Percentiles rank a stretch among this genome's conserved stretches.
These are phyloP conservation scores for Cladosporium sp. DNA, from an alignment of 2,329 filamentous ascomycete species.

Conservation along the genomic window DNA sequence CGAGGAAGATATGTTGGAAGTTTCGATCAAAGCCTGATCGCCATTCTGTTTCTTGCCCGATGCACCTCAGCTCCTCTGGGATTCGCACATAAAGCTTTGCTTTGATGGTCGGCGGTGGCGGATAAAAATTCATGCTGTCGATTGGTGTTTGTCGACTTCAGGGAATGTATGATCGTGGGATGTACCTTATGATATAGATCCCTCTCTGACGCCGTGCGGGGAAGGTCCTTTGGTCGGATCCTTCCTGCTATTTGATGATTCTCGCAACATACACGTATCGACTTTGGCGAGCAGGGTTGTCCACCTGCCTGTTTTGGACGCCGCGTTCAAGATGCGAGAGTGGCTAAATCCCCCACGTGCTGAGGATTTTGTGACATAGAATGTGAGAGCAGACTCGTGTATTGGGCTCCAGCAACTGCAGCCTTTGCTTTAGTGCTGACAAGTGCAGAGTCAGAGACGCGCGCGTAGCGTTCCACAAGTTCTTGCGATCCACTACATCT, in stretches of 20 bases:
- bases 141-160: background rate
- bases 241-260: background rate
- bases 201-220: background rate
- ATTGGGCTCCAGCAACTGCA: background rate
- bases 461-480: background rate
- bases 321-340: background rate
- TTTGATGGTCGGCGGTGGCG: conserved; percentile 35
- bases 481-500: background rate
- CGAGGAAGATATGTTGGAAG: conserved; percentile 44
- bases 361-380: background rate
- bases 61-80: conserved; percentile 33
- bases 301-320: background rate
- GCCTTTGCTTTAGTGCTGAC: background rate
- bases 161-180: background rate
- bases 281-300: background rate
- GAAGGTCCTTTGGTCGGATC: background rate
- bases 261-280: background rate
- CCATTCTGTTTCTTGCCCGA: conserved; percentile 38
- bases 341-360: background rate
- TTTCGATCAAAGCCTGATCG: conserved; percentile 38
- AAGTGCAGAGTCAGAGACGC: background rate
- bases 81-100: conserved; percentile 41
- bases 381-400: background rate
- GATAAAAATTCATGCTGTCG: conserved; percentile 39
- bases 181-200: background rate